These are phyloP conservation scores for Ziziphus jujuba DNA, from an alignment of 306 rosid genomes.

Conservation along the genomic window DNA sequence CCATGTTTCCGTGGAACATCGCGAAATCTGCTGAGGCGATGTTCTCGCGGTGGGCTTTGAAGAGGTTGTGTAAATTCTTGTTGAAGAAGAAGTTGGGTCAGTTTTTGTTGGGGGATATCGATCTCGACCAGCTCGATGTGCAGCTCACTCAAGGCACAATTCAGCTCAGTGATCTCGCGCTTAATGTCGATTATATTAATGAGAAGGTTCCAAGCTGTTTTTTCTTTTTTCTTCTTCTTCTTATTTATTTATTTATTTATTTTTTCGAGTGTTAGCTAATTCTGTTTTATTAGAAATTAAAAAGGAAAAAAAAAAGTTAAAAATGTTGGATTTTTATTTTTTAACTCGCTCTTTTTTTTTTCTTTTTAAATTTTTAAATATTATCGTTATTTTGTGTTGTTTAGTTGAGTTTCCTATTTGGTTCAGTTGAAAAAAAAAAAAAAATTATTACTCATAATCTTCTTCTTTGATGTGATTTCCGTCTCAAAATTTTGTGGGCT, in stretches of 20 bases:
- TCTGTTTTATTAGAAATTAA: background rate
- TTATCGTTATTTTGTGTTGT: background rate
- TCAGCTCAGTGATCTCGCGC: slow-evolving; percentile 91
- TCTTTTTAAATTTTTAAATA: too few relatives aligned
- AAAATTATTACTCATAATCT: background rate
- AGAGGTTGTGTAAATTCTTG: slow-evolving; percentile 78
- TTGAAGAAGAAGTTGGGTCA: slow-evolving; percentile 93
- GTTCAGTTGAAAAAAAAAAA: background rate
- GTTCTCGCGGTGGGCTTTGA: slow-evolving; percentile 90
- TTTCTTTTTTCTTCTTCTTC: too few relatives aligned
- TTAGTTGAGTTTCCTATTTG: background rate
- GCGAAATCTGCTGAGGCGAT: slow-evolving; percentile 93
- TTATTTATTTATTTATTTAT: too few relatives aligned
- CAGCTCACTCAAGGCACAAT: slow-evolving; percentile 79
- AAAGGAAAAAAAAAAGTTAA: background rate
- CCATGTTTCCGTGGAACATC: slow-evolving; percentile 85
- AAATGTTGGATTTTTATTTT: background rate
- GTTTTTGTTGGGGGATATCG: slow-evolving; percentile 81
- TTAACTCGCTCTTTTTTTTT: too few relatives aligned
- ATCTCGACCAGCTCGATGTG: slow-evolving; percentile 88
- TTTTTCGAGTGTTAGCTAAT: background rate
- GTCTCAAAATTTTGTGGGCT: background rate
- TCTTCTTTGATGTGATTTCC: background rate
- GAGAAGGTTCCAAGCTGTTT: slow-evolving; percentile 45
- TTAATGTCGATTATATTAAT: slow-evolving; percentile 78